phyloP scores from a whole-genome alignment of 83 land plant genomes.

The Thuja plicata region DNA sequence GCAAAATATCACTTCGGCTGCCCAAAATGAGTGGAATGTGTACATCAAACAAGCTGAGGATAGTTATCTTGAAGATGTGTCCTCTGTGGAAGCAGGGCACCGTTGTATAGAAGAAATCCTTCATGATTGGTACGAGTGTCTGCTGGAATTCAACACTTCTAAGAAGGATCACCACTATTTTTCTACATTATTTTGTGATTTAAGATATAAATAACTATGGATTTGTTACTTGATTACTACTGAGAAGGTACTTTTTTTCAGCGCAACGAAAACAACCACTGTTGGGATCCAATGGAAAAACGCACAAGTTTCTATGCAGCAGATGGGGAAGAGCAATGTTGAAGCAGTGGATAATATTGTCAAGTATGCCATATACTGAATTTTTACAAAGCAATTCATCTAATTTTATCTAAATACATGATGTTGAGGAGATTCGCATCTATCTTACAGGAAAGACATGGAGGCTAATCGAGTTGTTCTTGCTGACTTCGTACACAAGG shows the following conservation, averaged over 20 bases:
- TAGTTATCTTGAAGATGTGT: conserved; percentile 47
- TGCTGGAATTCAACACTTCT: no score
- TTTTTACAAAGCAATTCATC: no score
- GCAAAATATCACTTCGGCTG: conserved; percentile 35
- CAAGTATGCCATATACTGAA: conserved; percentile 32
- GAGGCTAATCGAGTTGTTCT: conserved; percentile 46
- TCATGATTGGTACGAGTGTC: conserved; percentile 31
- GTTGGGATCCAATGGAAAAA: conserved; percentile 55
- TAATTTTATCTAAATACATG: conserved; percentile 5
- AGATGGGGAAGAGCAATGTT: conserved; percentile 45
- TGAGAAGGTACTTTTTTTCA: conserved; percentile 16
- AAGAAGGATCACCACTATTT: no score
- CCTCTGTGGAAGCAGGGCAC: conserved; percentile 47
- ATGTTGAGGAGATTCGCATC: not conserved
- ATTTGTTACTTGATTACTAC: not conserved
- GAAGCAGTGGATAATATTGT: conserved; percentile 60
- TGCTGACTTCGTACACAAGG: conserved; percentile 32
- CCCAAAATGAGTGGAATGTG: conserved; percentile 52
- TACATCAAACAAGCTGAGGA: conserved; percentile 52
- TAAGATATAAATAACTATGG: no score
- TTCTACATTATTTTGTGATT: no score
- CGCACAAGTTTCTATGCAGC: conserved; percentile 60
- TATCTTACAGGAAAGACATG: conserved; percentile 35
- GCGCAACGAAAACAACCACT: conserved; percentile 41
- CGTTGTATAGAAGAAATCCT: conserved; percentile 39